A percentile compares a stretch with the other conserved stretches of the same genome.
phyloP scores from a whole-genome alignment of 179 eudicot species.

The Amaranthus tricolor region DNA sequence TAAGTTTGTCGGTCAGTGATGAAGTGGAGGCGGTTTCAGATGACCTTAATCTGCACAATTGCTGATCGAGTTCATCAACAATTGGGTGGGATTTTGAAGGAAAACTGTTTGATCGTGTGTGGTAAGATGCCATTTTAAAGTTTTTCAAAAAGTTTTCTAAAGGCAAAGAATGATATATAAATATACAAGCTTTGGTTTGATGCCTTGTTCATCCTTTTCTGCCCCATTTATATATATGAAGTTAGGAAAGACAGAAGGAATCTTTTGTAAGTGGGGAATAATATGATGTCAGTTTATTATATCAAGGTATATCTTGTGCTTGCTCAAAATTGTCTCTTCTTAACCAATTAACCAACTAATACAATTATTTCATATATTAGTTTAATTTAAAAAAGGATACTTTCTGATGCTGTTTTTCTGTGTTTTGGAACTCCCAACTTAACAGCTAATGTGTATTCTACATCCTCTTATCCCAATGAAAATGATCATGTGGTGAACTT shows the following conservation, averaged over 20 bases:
- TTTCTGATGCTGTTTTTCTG: neutral
- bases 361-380: no score
- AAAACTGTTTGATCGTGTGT: conserved; percentile 31
- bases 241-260: conserved; percentile 1
- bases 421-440: no score
- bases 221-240: neutral
- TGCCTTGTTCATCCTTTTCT: neutral
- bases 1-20: conserved; percentile 18
- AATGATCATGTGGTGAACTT: no score
- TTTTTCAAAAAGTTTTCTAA: neutral
- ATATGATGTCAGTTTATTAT: neutral
- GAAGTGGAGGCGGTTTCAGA: conserved; percentile 26
- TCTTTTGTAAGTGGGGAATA: neutral
- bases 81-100: conserved; percentile 28
- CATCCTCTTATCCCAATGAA: no score
- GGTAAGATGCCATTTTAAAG: conserved; percentile 4
- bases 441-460: no score
- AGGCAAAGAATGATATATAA: neutral
- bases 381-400: neutral
- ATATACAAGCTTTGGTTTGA: conserved; percentile 2
- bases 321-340: neutral
- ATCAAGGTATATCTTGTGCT: no score
- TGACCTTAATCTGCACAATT: conserved; percentile 25
- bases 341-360: neutral
- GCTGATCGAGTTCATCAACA: conserved; percentile 24